A percentile compares a stretch with the other conserved stretches of the same genome.
phyloP scores from a whole-genome alignment of 1,139 yeast genomes.

The Hansenula lynferdii region DNA sequence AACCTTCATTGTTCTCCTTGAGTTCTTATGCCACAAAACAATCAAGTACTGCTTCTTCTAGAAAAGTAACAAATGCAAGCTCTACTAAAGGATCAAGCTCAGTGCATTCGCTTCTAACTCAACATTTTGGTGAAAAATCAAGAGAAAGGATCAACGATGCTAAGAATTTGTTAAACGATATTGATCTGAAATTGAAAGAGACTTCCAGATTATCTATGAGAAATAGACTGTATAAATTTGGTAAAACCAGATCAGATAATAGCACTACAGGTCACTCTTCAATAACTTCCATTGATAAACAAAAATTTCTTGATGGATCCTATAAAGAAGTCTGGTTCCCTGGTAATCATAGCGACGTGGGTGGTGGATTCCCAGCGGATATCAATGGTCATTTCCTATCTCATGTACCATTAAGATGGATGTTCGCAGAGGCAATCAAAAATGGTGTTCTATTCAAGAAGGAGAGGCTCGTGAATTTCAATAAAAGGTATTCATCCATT shows the following conservation, averaged over 20 bases:
- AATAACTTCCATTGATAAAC: constrained; percentile 10
- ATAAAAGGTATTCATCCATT: constrained; percentile 30
- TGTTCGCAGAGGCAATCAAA: constrained; percentile 46
- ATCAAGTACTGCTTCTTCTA: not conserved
- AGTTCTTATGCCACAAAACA: not conserved
- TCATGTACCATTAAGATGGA: constrained; percentile 54
- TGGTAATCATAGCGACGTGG: constrained; percentile 63
- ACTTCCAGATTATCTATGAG: not conserved
- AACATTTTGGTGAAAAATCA: not conserved
- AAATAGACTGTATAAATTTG: not conserved
- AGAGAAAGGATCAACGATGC: constrained; percentile 4
- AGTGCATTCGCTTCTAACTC: not conserved
- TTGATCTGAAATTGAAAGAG: constrained; percentile 4
- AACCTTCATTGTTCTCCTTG: constrained; percentile 27
- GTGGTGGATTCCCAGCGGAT: constrained; percentile 56
- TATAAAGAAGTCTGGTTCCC: constrained; percentile 46
- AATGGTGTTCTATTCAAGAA: constrained; percentile 43
- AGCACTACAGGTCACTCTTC: not conserved
- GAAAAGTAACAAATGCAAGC: not conserved
- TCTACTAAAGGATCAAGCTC: not conserved
- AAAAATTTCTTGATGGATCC: constrained; percentile 16
- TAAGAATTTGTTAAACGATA: constrained; percentile 7
- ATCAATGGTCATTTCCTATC: constrained; percentile 33
- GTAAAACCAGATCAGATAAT: not conserved
- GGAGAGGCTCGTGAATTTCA: constrained; percentile 35